phyloP scores from a whole-genome alignment of 1,284 basidiomycete genomes.

The Bjerkandera adusta region DNA sequence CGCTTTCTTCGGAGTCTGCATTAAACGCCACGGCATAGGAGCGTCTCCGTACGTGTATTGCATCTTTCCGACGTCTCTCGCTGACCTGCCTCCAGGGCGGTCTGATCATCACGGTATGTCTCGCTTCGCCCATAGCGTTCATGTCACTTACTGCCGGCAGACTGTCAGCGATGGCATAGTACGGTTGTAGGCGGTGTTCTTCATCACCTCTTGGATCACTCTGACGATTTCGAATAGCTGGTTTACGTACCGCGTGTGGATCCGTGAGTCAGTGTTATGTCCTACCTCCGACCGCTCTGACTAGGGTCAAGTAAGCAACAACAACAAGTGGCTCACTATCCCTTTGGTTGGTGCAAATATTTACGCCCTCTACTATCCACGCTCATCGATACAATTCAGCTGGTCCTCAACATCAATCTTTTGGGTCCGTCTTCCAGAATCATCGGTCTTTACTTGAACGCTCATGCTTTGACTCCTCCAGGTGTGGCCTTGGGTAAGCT shows the following conservation, averaged over 20 bases:
- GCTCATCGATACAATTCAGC: too few relatives aligned
- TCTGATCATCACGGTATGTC: background rate
- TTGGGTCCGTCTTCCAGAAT: too few relatives aligned
- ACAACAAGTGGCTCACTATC: background rate
- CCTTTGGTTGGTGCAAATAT: background rate
- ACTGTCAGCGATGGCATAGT: background rate
- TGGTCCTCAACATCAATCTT: too few relatives aligned
- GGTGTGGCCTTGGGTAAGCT: too few relatives aligned
- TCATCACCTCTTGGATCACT: too few relatives aligned
- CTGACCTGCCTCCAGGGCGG: background rate
- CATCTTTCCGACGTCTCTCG: background rate
- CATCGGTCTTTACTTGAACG: too few relatives aligned
- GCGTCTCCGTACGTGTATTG: background rate
- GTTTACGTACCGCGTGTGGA: background rate
- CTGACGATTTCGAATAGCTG: background rate
- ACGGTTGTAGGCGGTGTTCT: background rate
- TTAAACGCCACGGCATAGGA: background rate
- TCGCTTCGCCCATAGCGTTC: background rate
- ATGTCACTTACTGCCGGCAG: background rate
- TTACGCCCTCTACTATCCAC: too few relatives aligned
- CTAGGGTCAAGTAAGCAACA: slow-evolving; percentile 1
- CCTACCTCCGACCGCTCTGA: background rate
- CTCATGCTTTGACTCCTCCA: too few relatives aligned
- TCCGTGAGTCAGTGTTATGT: background rate
- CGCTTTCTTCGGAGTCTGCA: background rate